Percentiles rank a stretch among this genome's conserved stretches.
Conservation (phyloP, 495 filamentous ascomycete species). For the Neurospora hispaniola region DNA sequence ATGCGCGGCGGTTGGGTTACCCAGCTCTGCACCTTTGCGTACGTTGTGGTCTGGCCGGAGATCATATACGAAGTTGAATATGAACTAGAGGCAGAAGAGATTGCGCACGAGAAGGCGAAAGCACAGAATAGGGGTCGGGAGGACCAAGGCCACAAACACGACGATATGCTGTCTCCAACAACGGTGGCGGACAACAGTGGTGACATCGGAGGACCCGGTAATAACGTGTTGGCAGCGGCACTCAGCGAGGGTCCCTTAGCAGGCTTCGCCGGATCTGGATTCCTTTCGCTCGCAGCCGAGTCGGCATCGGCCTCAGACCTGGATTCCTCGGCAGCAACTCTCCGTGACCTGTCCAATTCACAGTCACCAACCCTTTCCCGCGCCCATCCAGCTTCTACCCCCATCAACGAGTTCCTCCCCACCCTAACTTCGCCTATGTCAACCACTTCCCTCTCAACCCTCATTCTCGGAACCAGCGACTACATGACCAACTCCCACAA, state of each 20-base stretch:
- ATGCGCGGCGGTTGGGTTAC: slow-evolving; percentile 87
- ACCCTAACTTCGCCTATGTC: background rate
- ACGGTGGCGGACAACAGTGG: slow-evolving; percentile 2
- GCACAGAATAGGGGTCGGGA: slow-evolving; percentile 10
- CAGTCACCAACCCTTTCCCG: slow-evolving; percentile 9
- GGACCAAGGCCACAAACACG: background rate
- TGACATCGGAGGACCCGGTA: slow-evolving; percentile 11
- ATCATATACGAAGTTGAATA: slow-evolving; percentile 51
- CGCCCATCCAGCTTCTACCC: background rate
- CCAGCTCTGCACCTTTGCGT: slow-evolving; percentile 79
- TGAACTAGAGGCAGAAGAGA: slow-evolving; percentile 43
- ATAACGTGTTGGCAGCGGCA: slow-evolving; percentile 4
- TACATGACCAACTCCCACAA: background rate
- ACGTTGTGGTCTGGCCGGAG: slow-evolving; percentile 57
- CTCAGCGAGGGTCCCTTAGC: slow-evolving; percentile 14
- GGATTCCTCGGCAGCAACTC: slow-evolving; percentile 12
- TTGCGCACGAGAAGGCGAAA: slow-evolving; percentile 18
- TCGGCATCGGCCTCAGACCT: slow-evolving; percentile 3
- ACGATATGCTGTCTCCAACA: slow-evolving; percentile 1
- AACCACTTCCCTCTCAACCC: slow-evolving; percentile 5
- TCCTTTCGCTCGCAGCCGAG: slow-evolving; percentile 15
- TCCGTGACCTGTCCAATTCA: slow-evolving; percentile 18
- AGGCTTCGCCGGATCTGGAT: slow-evolving; percentile 13
- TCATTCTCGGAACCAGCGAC: slow-evolving; percentile 1
- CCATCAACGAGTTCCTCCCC: slow-evolving; percentile 4